Evolutionary conservation across 1,139 yeast genomes (phyloP).

Genomic region (Lodderomyces metapsilosis): DNA sequence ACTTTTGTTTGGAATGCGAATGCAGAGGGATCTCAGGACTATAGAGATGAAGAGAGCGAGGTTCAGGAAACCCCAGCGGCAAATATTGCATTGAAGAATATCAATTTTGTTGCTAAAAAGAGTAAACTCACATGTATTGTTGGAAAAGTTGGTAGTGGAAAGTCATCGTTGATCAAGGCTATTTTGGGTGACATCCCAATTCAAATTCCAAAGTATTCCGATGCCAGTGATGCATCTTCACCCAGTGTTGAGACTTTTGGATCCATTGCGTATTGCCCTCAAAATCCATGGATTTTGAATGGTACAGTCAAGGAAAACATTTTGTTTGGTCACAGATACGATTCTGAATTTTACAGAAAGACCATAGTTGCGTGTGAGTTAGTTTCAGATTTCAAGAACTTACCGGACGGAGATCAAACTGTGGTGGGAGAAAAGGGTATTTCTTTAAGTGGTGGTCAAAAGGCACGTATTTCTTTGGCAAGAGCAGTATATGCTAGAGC

Average conservation of each 20-base stretch:
- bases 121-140: slow-evolving; percentile 68
- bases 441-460: slow-evolving; percentile 41
- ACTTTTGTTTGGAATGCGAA: slow-evolving; percentile 20
- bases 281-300: slow-evolving; percentile 38
- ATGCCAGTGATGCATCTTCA: slow-evolving; percentile 3
- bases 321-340: slow-evolving; percentile 34
- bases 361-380: slow-evolving; percentile 37
- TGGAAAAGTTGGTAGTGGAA: slow-evolving; percentile 68
- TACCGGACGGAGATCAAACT: slow-evolving; percentile 39
- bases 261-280: slow-evolving; percentile 29
- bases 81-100: slow-evolving; percentile 47
- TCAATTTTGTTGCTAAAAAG: slow-evolving; percentile 51
- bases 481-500: slow-evolving; percentile 41
- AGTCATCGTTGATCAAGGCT: slow-evolving; percentile 44
- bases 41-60: slow-evolving; percentile 22
- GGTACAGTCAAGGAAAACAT: slow-evolving; percentile 38
- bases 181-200: slow-evolving; percentile 53
- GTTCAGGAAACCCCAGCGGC: slow-evolving; percentile 16
- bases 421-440: slow-evolving; percentile 44
- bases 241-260: slow-evolving; percentile 34
- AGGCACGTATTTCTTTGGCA: slow-evolving; percentile 37
- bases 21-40: slow-evolving; percentile 9
- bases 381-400: slow-evolving; percentile 27
- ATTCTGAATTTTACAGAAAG: slow-evolving; percentile 24
- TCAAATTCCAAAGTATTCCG: slow-evolving; percentile 10